Conservation (phyloP, 2,329 filamentous ascomycete genomes). For the Beauveria caledonica region DNA sequence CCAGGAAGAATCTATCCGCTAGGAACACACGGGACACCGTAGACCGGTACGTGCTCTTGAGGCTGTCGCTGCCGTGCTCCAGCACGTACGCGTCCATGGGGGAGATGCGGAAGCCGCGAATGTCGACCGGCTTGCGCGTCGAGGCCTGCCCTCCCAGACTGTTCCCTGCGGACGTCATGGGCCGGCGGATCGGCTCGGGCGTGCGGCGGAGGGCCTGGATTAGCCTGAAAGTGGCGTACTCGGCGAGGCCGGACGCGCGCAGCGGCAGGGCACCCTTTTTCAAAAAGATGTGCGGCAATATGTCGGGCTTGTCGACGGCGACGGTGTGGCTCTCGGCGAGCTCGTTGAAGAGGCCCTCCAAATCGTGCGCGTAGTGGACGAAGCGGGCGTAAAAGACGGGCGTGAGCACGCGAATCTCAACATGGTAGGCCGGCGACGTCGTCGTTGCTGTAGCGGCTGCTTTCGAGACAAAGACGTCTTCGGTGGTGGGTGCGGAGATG, state of each 20-base stretch:
- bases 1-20: conserved; percentile 33
- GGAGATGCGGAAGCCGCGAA: conserved; percentile 40
- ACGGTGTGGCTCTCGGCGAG: conserved; percentile 50
- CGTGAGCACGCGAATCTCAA: conserved; percentile 52
- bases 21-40: conserved; percentile 35
- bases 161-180: conserved; percentile 30
- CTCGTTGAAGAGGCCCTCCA: conserved; percentile 55
- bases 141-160: conserved; percentile 5
- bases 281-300: conserved; percentile 39
- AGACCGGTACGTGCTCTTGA: conserved; percentile 27
- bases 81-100: conserved; percentile 44
- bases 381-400: conserved; percentile 62
- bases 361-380: conserved; percentile 52
- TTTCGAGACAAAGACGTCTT: background rate
- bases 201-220: conserved; percentile 36
- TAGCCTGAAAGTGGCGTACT: conserved; percentile 34
- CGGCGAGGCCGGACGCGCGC: conserved; percentile 24
- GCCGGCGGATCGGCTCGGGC: conserved; percentile 33
- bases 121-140: conserved; percentile 24
- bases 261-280: conserved; percentile 29
- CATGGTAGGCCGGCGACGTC: background rate
- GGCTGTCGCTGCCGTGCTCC: conserved; percentile 16
- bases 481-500: conserved; percentile 16
- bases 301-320: conserved; percentile 44
- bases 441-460: background rate